A percentile compares a stretch with the other conserved stretches of the same genome.
These are phyloP conservation scores for Oryza brachyantha DNA, from an alignment of 176 grass and related monocot species.

Conservation along the genomic window DNA sequence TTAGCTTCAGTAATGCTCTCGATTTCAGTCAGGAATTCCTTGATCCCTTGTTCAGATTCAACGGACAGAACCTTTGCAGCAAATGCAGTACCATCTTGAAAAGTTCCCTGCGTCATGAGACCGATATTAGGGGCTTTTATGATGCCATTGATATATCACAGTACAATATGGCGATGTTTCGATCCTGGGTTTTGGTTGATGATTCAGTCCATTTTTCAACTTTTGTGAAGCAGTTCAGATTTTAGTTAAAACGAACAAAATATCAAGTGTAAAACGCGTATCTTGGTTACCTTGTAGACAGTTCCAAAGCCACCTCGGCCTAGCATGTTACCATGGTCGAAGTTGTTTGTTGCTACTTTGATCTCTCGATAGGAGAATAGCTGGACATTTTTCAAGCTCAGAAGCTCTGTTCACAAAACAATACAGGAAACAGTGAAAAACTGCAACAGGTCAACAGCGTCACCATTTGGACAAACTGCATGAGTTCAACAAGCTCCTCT, in stretches of 20 bases:
- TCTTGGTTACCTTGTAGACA: constrained; percentile 37
- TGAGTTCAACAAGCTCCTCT: background rate
- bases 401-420: constrained; percentile 6
- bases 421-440: background rate
- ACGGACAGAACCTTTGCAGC: constrained; percentile 47
- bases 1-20: constrained; percentile 43
- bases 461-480: background rate
- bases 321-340: constrained; percentile 32
- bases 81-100: constrained; percentile 39
- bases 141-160: too few relatives aligned
- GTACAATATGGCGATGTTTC: background rate
- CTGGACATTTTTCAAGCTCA: constrained; percentile 17
- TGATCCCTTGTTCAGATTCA: constrained; percentile 55
- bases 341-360: constrained; percentile 38
- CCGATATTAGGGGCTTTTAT: background rate
- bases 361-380: constrained; percentile 44
- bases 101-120: constrained; percentile 32
- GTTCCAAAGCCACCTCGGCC: constrained; percentile 54
- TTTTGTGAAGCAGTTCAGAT: background rate
- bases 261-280: background rate
- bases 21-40: constrained; percentile 62
- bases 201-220: background rate
- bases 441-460: too few relatives aligned
- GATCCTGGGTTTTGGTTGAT: background rate
- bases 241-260: background rate